Base-by-base conservation (phyloP, 108 stramenopile genomes). In the Cyclotella distinguenda region DNA sequence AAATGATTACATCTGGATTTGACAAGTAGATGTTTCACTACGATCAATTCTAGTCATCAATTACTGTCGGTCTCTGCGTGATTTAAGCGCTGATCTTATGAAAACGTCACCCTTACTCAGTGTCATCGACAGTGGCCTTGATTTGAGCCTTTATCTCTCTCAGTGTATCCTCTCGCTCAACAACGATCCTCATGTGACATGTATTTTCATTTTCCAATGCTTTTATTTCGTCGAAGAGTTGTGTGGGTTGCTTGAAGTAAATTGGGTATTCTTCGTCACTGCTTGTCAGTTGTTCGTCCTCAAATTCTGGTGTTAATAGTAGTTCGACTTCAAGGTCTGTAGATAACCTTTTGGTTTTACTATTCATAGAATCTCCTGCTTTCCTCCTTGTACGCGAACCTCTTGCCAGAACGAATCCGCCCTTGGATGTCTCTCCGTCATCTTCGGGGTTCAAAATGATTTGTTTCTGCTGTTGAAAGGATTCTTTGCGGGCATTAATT, bases 201-300 rank as follows among this genome's bases (percentile, higher is more conserved):
- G 21, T 32, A 43, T 43, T 59, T 42, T 13, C 26, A 27, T 26
- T 33, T 27, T 59, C 55, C 55, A 56, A 2, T 21, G 23, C 36
- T 19, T 6, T 21, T 4, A 56, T 22, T 39, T 18, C 18, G 18
- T 36, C 55, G 22, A 30, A 36, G 1, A 56, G 36, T 15, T 56
- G 55, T 5, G 7, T 5, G 15, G 58, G 58, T 5, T 43, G n/a
- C 40, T 59, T 13, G 28, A 59, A 59, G 16, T 59, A 59, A 12
- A 59, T 43, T 42, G 58, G 40, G 43, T 28, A 30, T 18, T 59
- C 58, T 44, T 59, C 58, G 16, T 59, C 58, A 28, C 58, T 59
- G 30, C 58, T 59, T 59, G 58, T 59, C 10, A 59, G 1, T 43
- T 38, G 58, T 19, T 59, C 58, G 23, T 59, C 58, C 44, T 59